Base-by-base conservation (phyloP, 345 rosid genomes). In the Eucalyptus marginata region DNA sequence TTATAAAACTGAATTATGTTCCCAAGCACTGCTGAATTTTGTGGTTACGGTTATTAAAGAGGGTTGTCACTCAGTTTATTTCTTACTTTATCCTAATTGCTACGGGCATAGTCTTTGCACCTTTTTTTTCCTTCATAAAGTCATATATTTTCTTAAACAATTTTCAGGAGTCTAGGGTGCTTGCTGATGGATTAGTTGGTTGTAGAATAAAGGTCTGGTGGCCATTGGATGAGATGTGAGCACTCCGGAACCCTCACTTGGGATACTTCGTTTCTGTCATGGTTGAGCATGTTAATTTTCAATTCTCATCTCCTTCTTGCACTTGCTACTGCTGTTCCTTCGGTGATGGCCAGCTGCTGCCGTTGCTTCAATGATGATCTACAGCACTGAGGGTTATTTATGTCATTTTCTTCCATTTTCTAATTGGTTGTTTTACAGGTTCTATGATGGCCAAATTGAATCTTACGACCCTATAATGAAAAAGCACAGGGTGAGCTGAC, bases 321-420 rank as follows among this genome's bases (percentile, higher is more conserved):
- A 58, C 14, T 24, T 58, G 13, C n/a, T 10, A 58, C 29, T 58
- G 64, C 29, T 58, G 13, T 11, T 58, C 64, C 64, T 25, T 58
- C n/a, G 0, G 64, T 25, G 29, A 58, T 58, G 29, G 64, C 29
- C 0, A 9, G 64, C 64, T 58, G 64, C 29, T 24, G 64, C n/a
- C 25, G n/a, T 58, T 11, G 64, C 64, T 5, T 58, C 64, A 24
- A 11, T 58, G 64, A 58, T 58, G 64, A 0, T 58, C 29, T 24
- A 58, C 13, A 2, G 29, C 64, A 54, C 58, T 58, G 1, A n/a
- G n/a, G 64, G n/a, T 5, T 24, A 13, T 58, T 58, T 0, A 11
- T 24, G 0, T 58, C 3, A 2, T 58, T 58, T 58, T 5, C 7
- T 58, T 58, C 64, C 64, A 0, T 0, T 24, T 58, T 0, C 14